Conservation (phyloP, 2,329 filamentous ascomycete genomes). For the Xylariaceae sp. region DNA sequence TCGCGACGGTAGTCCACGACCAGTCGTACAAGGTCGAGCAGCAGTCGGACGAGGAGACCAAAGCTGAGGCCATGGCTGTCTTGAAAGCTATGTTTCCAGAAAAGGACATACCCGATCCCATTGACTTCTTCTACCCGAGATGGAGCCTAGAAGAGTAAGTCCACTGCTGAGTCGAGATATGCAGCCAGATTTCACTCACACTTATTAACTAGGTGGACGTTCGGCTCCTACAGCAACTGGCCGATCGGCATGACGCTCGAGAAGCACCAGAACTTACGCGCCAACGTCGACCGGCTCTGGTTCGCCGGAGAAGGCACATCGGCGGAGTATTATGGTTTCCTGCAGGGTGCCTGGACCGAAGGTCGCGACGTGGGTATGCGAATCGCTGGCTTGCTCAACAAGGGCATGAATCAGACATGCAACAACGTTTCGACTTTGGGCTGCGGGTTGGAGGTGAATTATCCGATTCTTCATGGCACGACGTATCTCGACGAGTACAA, state of each 20-base stretch:
- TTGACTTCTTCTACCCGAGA: conserved; percentile 52
- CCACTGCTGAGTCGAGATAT: too few species aligned
- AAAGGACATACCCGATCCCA: conserved; percentile 48
- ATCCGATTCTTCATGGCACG: conserved; percentile 27
- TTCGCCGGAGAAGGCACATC: conserved; percentile 60
- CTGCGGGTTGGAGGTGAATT: conserved; percentile 20
- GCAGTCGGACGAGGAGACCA: conserved; percentile 50
- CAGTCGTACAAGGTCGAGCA: conserved; percentile 51
- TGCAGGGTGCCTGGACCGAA: conserved; percentile 56
- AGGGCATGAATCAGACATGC: conserved; percentile 10
- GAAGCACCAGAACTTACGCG: conserved; percentile 59
- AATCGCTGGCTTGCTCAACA: conserved; percentile 30
- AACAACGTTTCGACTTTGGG: conserved; percentile 16
- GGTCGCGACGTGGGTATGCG: conserved; percentile 40
- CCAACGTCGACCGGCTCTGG: conserved; percentile 53
- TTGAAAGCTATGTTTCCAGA: conserved; percentile 55
- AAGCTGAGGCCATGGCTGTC: conserved; percentile 48
- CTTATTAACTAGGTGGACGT: conserved; percentile 35
- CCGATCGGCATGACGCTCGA: conserved; percentile 55
- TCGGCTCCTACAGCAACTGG: conserved; percentile 63
- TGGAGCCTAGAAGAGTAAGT: conserved; percentile 37
- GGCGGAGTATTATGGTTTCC: conserved; percentile 56
- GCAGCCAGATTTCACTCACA: too few species aligned
- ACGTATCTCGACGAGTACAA: conserved; percentile 26
- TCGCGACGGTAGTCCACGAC: conserved; percentile 52